Conservation (phyloP, 805 yeast species). For the Yamadazyma kitorensis region DNA sequence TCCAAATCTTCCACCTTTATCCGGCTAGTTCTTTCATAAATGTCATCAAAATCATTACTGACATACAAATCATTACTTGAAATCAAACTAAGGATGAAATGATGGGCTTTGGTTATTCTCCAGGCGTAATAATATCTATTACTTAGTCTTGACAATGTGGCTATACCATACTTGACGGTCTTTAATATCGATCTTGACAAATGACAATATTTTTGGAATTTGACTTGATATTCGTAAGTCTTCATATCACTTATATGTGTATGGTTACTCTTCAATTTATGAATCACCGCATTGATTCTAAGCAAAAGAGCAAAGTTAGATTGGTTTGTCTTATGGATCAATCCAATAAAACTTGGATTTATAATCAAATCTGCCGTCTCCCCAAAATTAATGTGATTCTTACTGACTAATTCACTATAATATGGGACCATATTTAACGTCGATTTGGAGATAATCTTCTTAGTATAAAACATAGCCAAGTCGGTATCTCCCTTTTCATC, state of each 20-base stretch:
- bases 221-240: conserved; percentile 16
- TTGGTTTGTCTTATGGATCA: conserved; percentile 29
- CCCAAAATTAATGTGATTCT: conserved; percentile 38
- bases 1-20: conserved; percentile 21
- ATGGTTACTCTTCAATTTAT: conserved; percentile 16
- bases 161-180: conserved; percentile 17
- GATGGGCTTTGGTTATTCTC: conserved; percentile 61
- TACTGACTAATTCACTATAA: conserved; percentile 26
- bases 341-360: conserved; percentile 34
- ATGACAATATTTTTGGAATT: conserved; percentile 21
- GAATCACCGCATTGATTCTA: conserved; percentile 22
- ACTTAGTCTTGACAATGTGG: conserved; percentile 43
- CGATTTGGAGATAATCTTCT: conserved; percentile 23
- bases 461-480: conserved; percentile 33
- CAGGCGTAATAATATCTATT: conserved; percentile 63
- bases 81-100: conserved; percentile 36
- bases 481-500: conserved; percentile 25
- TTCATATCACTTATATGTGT: conserved; percentile 20
- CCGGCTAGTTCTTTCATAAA: conserved; percentile 6
- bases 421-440: conserved; percentile 31
- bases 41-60: conserved; percentile 6
- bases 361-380: conserved; percentile 38
- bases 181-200: conserved; percentile 25
- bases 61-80: conserved; percentile 25
- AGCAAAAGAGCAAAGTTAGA: conserved; percentile 22